Conservation (phyloP, 257 asterid genomes). For the Salvia hispanica region DNA sequence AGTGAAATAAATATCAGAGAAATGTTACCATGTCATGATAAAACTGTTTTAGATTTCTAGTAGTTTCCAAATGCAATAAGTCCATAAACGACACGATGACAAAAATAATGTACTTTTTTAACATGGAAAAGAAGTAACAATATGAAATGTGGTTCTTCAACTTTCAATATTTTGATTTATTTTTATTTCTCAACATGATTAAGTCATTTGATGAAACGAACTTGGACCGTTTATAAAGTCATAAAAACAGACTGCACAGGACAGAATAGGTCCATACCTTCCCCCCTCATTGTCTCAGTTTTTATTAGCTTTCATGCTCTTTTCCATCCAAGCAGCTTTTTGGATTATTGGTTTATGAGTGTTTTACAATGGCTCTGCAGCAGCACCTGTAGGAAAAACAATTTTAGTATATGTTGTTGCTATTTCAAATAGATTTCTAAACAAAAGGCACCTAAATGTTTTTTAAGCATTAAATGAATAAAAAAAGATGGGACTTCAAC, state of each 20-base stretch:
- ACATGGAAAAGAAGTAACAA: too few species aligned
- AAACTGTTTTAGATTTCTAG: constrained; percentile 22
- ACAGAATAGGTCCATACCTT: constrained; percentile 60
- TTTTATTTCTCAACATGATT: constrained; percentile 41
- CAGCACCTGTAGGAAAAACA: constrained; percentile 44
- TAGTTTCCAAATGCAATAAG: constrained; percentile 37
- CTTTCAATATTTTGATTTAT: constrained; percentile 33
- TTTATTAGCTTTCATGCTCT: constrained; percentile 48
- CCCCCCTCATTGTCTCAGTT: constrained; percentile 44
- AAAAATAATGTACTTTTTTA: too few species aligned
- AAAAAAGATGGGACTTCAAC: neutral
- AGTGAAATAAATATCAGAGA: constrained; percentile 6
- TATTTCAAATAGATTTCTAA: constrained; percentile 6
- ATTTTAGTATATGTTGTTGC: neutral
- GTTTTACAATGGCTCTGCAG: constrained; percentile 37
- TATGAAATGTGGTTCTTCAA: constrained; percentile 29
- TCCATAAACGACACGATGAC: neutral
- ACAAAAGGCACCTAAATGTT: neutral
- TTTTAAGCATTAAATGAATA: neutral
- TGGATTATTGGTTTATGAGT: constrained; percentile 36
- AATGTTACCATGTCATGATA: neutral
- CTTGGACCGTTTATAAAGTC: constrained; percentile 48
- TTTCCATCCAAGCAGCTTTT: constrained; percentile 40
- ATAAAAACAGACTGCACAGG: constrained; percentile 41
- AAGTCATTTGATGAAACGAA: constrained; percentile 50